These are phyloP conservation scores for Acanthamoeba lugdunensis DNA, from an alignment of 208 protist genomes.

Conservation along the genomic window DNA sequence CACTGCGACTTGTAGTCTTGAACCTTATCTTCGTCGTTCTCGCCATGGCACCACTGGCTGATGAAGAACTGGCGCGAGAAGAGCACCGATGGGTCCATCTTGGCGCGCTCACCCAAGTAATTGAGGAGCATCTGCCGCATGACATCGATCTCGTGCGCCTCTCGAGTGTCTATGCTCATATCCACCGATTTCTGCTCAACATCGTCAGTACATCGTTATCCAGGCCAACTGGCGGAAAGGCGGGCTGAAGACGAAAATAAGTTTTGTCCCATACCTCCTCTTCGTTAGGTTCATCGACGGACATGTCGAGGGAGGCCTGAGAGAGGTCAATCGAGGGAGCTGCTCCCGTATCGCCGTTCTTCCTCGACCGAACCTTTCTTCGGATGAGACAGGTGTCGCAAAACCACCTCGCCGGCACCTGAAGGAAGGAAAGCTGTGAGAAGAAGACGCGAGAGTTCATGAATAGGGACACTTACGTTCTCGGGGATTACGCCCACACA, in stretches of 20 bases:
- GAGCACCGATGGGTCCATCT: conserved; percentile 30
- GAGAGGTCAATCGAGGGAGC: neutral
- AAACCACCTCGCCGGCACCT: conserved; percentile 39
- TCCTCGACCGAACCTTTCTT: conserved; percentile 53
- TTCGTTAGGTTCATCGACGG: conserved; percentile 13
- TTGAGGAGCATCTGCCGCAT: conserved; percentile 65
- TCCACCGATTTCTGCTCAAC: neutral
- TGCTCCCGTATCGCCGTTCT: neutral
- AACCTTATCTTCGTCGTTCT: conserved; percentile 29
- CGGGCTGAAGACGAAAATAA: neutral
- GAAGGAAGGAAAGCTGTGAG: neutral
- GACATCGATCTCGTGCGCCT: conserved; percentile 33
- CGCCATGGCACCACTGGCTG: conserved; percentile 60
- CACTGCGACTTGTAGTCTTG: conserved; percentile 72
- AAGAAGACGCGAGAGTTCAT: neutral
- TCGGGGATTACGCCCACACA: conserved; percentile 63
- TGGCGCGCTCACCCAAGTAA: conserved; percentile 56
- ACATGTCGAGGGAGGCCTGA: conserved; percentile 51
- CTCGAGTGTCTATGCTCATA: neutral
- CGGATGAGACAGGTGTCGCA: conserved; percentile 69
- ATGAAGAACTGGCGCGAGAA: conserved; percentile 72
- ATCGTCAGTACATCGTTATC: neutral
- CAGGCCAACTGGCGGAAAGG: neutral
- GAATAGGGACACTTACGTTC: neutral
- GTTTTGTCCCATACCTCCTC: neutral